A percentile compares a stretch with the other conserved stretches of the same genome.
Conservation (phyloP, 202 grass and related monocot genomes). For the Tripidium arundinaceum region DNA sequence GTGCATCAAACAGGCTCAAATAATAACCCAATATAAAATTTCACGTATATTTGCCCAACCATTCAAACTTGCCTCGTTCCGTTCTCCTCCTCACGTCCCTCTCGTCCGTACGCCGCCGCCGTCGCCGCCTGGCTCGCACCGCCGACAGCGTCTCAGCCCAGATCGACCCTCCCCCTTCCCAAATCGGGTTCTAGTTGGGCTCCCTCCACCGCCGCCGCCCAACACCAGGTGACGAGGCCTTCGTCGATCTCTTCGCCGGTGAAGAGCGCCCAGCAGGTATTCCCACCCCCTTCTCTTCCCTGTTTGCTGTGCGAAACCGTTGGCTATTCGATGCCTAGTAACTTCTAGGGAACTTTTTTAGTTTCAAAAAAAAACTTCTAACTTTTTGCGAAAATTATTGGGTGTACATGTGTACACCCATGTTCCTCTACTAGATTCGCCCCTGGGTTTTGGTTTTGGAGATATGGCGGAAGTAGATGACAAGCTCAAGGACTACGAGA, state of each 20-base stretch:
- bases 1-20: no score
- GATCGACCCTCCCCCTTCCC: no score
- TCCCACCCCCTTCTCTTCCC: neutral
- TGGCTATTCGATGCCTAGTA: neutral
- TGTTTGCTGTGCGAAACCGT: neutral
- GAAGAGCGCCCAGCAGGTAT: neutral
- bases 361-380: no score
- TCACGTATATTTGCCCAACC: neutral
- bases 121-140: no score
- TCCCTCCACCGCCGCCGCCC: neutral
- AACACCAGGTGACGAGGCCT: neutral
- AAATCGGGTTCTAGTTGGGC: neutral
- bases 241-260: no score
- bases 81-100: no score
- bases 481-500: conserved; percentile 56
- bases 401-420: no score
- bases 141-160: no score
- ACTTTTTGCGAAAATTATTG: neutral
- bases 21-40: no score
- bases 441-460: conserved; percentile 8
- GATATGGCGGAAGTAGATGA: conserved; percentile 56
- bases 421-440: neutral
- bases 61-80: no score
- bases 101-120: no score
- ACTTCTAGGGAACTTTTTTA: neutral